Evolutionary conservation across 1,139 yeast species (phyloP).

Genomic region (Nadsonia starkeyi-henricii): DNA sequence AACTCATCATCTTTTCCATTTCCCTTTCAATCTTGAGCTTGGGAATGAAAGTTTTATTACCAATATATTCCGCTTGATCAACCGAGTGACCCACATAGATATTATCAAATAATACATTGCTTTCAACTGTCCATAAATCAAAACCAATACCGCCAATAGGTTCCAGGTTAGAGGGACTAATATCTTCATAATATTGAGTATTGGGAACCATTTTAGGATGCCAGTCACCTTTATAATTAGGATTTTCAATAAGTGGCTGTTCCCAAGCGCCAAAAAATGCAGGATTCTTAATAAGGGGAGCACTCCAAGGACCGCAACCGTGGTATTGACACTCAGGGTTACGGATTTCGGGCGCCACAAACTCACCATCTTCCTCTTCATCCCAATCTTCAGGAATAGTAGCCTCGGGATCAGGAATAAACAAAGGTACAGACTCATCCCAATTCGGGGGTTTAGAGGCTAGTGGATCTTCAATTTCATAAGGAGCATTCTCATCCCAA

Average conservation of each 20-base stretch:
- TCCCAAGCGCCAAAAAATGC: constrained; percentile 66
- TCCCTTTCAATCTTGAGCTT: constrained; percentile 43
- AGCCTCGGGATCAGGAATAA: constrained; percentile 53
- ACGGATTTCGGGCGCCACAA: constrained; percentile 52
- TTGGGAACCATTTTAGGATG: constrained; percentile 50
- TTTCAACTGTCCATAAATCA: constrained; percentile 83
- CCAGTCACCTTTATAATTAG: constrained; percentile 72
- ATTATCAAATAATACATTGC: constrained; percentile 62
- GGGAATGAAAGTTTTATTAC: constrained; percentile 57
- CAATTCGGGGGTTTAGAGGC: constrained; percentile 62
- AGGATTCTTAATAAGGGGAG: constrained; percentile 55
- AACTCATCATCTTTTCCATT: constrained; percentile 2
- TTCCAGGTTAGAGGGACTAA: constrained; percentile 45
- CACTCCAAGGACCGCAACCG: constrained; percentile 70
- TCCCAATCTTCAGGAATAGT: constrained; percentile 66
- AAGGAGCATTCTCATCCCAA: constrained; percentile 61
- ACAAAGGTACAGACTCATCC: constrained; percentile 50
- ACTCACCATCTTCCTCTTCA: constrained; percentile 76
- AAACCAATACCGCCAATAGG: constrained; percentile 74
- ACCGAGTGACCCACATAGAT: constrained; percentile 75
- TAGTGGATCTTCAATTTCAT: constrained; percentile 48
- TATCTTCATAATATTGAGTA: constrained; percentile 53
- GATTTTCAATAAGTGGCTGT: constrained; percentile 55
- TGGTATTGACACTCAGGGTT: constrained; percentile 58
- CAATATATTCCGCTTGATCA: constrained; percentile 68